Base-by-base conservation (phyloP, 129 eudicot species). In the Cynara cardunculus region DNA sequence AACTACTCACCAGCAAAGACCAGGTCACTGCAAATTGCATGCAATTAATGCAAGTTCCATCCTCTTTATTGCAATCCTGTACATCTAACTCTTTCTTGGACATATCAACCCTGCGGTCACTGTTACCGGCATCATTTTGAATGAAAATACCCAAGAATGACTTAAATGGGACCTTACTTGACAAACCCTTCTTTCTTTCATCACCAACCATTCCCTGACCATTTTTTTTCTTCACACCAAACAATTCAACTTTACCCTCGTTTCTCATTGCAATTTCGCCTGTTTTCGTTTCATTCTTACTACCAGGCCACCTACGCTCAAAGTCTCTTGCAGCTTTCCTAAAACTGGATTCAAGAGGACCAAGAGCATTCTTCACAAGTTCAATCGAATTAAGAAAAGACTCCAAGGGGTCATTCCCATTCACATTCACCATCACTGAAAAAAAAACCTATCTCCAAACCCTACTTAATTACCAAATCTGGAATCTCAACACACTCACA, bases 1-100 rank as follows among this genome's bases (percentile, higher is more conserved):
- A 86, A 74, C 94, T 89, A 73, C 85, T 85, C 67, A 92, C 73
- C 81, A 92, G 73, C 84, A 87, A 70, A 8, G 97, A 92, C 91
- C 97, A 86, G 32, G 90, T 90, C 35, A 95, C 87, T 7, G 85
- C 87, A 83, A 95, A 85, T 22, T 90, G 91, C 89, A 89, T 88
- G 80, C 99, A 95, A 79, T 95, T 95, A 67, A 72, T 71, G 69
- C 93, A 87, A 46, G 78, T 83, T 67, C 65, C 87, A 81, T 89
- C 94, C 74, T 84, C 89, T 31, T 90, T 86, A 72, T 8, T 73
- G 67, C 66, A 80, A 71, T 84, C 86, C 74, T 67, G 82, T 65
- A 71, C 87, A 69, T 86, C 78, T 19, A 77, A 31, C 68, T 87
- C 87, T 37, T 88, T 86, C 76, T 46, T 89, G 5, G 35, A 67